phyloP scores from a whole-genome alignment of 495 filamentous ascomycete genomes.

The Tetracladium marchalianum region DNA sequence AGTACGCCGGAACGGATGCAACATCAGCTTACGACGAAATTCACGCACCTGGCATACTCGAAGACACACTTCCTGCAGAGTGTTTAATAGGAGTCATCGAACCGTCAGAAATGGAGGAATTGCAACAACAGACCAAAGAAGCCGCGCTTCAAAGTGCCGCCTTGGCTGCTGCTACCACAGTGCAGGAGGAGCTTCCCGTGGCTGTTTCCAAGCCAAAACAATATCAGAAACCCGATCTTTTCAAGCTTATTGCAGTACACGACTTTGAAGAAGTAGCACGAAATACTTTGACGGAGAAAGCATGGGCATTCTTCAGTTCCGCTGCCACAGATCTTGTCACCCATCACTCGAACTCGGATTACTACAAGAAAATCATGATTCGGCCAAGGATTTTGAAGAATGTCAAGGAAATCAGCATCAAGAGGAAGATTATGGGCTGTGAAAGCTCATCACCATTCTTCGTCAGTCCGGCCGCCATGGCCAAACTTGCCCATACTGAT shows the following conservation, averaged over 20 bases:
- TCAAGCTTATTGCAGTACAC: constrained; percentile 55
- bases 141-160: no score
- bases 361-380: constrained; percentile 55
- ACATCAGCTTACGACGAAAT: constrained; percentile 71
- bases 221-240: constrained; percentile 46
- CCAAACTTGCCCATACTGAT: constrained; percentile 35
- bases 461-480: constrained; percentile 43
- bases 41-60: not conserved
- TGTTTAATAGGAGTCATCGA: no score
- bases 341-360: constrained; percentile 31
- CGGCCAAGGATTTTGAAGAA: constrained; percentile 63
- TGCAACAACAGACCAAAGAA: no score
- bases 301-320: constrained; percentile 72
- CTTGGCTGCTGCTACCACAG: no score
- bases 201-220: no score
- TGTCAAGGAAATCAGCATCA: constrained; percentile 44
- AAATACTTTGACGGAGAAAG: constrained; percentile 51
- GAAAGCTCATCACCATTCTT: constrained; percentile 47
- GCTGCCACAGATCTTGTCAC: constrained; percentile 69
- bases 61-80: no score
- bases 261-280: constrained; percentile 62
- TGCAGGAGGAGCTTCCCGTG: no score
- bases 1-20: constrained; percentile 71
- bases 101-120: no score
- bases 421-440: constrained; percentile 43